A percentile compares a stretch with the other conserved stretches of the same genome.
phyloP scores from a whole-genome alignment of 495 filamentous ascomycete species.

The Penicillium ochrochloron region DNA sequence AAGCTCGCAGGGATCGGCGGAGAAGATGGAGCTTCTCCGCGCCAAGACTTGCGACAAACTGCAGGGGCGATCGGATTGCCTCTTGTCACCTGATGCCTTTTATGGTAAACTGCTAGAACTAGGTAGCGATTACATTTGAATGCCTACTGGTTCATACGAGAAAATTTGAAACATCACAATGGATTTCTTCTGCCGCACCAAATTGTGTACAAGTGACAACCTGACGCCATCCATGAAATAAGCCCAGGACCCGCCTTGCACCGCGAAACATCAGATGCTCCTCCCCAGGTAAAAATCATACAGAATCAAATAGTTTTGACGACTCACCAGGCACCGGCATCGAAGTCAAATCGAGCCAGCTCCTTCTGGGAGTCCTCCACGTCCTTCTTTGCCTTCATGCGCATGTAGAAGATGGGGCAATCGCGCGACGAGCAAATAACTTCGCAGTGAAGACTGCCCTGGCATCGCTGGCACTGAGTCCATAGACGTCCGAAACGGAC shows the following conservation, averaged over 20 bases:
- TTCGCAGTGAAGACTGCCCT: slow-evolving; percentile 96
- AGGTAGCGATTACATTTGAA: background rate
- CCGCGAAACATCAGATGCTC: background rate
- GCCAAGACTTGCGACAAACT: slow-evolving; percentile 23
- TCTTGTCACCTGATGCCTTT: too few relatives aligned
- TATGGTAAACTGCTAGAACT: background rate
- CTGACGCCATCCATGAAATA: slow-evolving; percentile 17
- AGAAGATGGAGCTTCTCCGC: slow-evolving; percentile 32
- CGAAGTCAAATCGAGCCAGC: slow-evolving; percentile 85
- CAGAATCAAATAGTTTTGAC: slow-evolving; percentile 17
- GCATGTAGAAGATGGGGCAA: slow-evolving; percentile 99
- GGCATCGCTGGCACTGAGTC: slow-evolving; percentile 98
- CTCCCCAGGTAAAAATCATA: slow-evolving; percentile 5
- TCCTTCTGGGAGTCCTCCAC: slow-evolving; percentile 95
- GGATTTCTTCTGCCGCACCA: slow-evolving; percentile 8
- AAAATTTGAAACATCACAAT: background rate
- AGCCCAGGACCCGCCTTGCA: slow-evolving; percentile 5
- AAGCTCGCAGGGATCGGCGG: slow-evolving; percentile 27
- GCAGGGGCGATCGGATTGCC: background rate
- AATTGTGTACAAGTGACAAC: slow-evolving; percentile 12
- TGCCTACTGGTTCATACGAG: background rate
- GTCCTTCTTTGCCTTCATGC: slow-evolving; percentile 99
- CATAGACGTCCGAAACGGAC: slow-evolving; percentile 90
- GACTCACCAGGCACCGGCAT: slow-evolving; percentile 63
- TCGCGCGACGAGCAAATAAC: slow-evolving; percentile 96